A percentile compares a stretch with the other conserved stretches of the same genome.
These are phyloP conservation scores for Fistulinella cinereoalba DNA, from an alignment of 1,284 basidiomycete genomes.

Conservation along the genomic window DNA sequence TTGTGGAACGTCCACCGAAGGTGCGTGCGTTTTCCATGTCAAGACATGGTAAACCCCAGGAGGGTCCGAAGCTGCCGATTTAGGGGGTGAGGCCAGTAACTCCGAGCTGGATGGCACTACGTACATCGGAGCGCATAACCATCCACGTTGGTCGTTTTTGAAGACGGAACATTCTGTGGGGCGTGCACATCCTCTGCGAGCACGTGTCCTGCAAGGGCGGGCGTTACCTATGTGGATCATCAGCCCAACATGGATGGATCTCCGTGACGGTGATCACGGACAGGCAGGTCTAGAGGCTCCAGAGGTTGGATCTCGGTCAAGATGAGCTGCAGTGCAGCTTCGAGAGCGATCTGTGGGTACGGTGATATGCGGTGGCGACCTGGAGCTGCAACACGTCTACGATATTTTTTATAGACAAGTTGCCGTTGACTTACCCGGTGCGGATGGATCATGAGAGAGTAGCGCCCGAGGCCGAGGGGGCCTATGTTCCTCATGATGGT, in stretches of 20 bases:
- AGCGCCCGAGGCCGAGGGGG: slow-evolving; percentile 50
- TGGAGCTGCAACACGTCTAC: slow-evolving; percentile 44
- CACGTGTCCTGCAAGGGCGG: slow-evolving; percentile 59
- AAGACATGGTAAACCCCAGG: slow-evolving; percentile 72
- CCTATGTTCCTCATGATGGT: slow-evolving; percentile 44
- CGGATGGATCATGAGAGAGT: slow-evolving; percentile 67
- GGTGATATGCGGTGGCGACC: slow-evolving; percentile 72
- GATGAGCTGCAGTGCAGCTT: slow-evolving; percentile 61
- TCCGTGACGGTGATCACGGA: slow-evolving; percentile 24
- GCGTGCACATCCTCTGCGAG: slow-evolving; percentile 76
- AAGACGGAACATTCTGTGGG: slow-evolving; percentile 57
- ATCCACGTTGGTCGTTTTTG: slow-evolving; percentile 78
- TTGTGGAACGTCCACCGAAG: slow-evolving; percentile 42
- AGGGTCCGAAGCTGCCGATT: slow-evolving; percentile 49
- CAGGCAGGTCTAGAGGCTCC: slow-evolving; percentile 37
- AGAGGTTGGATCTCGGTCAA: slow-evolving; percentile 49
- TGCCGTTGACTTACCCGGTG: slow-evolving; percentile 47
- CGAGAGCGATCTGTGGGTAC: slow-evolving; percentile 68
- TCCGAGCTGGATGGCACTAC: neutral
- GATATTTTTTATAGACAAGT: neutral
- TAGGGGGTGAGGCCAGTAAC: slow-evolving; percentile 3
- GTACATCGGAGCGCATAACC: slow-evolving; percentile 79
- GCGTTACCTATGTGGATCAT: slow-evolving; percentile 45
- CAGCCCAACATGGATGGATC: neutral
- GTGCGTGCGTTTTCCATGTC: slow-evolving; percentile 51